Evolutionary conservation across 352 stramenopile genomes (phyloP), one percentile per base, ranked within the genome.

Genomic region (Phytophthora kernoviae): DNA sequence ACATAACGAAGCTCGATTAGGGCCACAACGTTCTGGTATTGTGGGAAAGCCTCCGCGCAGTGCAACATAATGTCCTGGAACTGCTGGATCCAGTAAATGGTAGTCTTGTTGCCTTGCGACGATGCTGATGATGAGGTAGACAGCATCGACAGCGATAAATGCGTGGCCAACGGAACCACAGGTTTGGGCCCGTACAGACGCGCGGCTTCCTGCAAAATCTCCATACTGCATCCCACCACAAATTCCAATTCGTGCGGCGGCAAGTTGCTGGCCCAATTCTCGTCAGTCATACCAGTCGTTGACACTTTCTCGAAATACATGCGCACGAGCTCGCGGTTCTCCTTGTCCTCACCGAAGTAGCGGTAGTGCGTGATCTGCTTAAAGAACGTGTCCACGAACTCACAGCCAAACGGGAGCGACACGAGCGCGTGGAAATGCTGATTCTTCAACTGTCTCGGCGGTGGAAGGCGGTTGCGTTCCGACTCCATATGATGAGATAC

Each of bases 241-340:
- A 78, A 77, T 6, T 79, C 58, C 10, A 80, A 68, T 27, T 92
- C 84, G 5, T 54, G 52, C 2, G 55, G 32, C 0, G 63, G 45
- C 37, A 91, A 43, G 24, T 77, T 68, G 15, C 73, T 60, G 0
- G 75, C 68, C 82, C 80, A 91, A 30, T 80, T 70, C 47, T 91
- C 80, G 30, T 89, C 78, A 0, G 70, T 75, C 51, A 88, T 89
- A 5, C 75, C 76, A 0, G 76, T 84, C 6, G 82, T 92, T 50
- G 81, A 87, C 17, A 91, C 76, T 46, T 92, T 91, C 58, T 92
- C 81, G 58, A 93, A 93, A 49, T 87, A 93, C 50, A 89, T 80
- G 7, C 80, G 75, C 11, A 94, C 68, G 8, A 92, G 57, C 41
- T 91, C 81, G 6, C 71, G 72, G 36, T 90, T 90, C 51, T 80